Percentiles rank a stretch among this genome's conserved stretches.
Conservation (phyloP, 345 rosid species). For the Citrus reticulata region DNA sequence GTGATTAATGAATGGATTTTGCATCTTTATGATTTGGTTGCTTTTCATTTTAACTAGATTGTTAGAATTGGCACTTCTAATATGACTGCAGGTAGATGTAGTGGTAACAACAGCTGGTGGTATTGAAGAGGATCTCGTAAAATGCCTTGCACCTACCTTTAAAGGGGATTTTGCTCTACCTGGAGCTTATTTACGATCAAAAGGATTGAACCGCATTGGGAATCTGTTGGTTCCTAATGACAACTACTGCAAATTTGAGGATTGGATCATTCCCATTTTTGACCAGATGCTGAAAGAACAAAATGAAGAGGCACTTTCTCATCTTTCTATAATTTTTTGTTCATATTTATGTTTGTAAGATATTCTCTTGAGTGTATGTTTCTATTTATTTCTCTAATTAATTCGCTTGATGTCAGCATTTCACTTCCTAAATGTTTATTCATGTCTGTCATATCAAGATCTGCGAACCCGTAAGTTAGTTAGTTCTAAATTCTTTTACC, state of each 20-base stretch:
- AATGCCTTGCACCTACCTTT: constrained; percentile 89
- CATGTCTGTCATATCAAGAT: neutral
- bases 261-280: constrained; percentile 90
- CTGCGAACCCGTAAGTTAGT: neutral
- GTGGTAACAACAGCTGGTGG: constrained; percentile 95
- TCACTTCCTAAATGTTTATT: neutral
- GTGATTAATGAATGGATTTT: neutral
- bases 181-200: constrained; percentile 68
- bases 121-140: constrained; percentile 93
- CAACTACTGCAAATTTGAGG: constrained; percentile 96
- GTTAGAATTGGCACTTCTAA: neutral
- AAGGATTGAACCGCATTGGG: constrained; percentile 91
- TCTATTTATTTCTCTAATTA: neutral
- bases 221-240: constrained; percentile 91
- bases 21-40: neutral
- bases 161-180: constrained; percentile 88
- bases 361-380: neutral
- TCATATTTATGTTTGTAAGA: neutral
- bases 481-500: neutral
- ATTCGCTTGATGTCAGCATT: neutral
- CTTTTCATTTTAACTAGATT: neutral
- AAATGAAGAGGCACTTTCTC: constrained; percentile 55
- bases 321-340: neutral
- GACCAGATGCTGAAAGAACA: constrained; percentile 95
- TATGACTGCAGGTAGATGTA: constrained; percentile 76